These are phyloP conservation scores for Suhomyces ambrosiae DNA, from an alignment of 1,139 yeast species.

Conservation along the genomic window DNA sequence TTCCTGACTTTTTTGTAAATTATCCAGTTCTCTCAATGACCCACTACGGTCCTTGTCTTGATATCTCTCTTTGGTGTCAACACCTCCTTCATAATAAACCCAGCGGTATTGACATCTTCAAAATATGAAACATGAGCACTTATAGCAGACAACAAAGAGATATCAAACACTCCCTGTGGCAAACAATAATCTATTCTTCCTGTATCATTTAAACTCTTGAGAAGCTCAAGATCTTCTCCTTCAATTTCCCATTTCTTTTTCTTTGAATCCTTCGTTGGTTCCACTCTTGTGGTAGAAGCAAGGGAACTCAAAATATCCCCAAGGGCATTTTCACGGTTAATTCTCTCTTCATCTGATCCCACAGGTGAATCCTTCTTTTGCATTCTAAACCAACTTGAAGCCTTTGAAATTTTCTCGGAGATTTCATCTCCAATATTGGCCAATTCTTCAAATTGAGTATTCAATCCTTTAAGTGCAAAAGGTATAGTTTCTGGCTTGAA, in stretches of 20 bases:
- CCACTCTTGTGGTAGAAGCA: constrained; percentile 24
- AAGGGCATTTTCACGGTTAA: constrained; percentile 42
- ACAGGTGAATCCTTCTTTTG: constrained; percentile 17
- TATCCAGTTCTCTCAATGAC: constrained; percentile 17
- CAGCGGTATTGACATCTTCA: constrained; percentile 84
- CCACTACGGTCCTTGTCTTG: constrained; percentile 26
- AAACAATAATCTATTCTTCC: constrained; percentile 84
- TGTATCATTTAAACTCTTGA: constrained; percentile 56
- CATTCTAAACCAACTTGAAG: constrained; percentile 46
- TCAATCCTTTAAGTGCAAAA: constrained; percentile 52
- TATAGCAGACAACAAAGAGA: constrained; percentile 75
- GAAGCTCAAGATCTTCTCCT: constrained; percentile 31
- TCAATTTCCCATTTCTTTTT: constrained; percentile 25
- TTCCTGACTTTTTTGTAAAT: no score
- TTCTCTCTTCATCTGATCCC: constrained; percentile 23
- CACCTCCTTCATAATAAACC: constrained; percentile 66
- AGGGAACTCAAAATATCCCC: constrained; percentile 46
- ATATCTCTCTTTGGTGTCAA: constrained; percentile 25
- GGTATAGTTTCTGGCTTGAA: constrained; percentile 64
- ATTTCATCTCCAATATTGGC: constrained; percentile 47
- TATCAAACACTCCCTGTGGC: constrained; percentile 79
- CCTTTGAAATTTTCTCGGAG: constrained; percentile 46
- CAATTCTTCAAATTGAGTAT: constrained; percentile 46
- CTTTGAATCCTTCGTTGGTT: constrained; percentile 19
- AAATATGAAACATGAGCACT: constrained; percentile 88